These are phyloP conservation scores for Rhizophora mangle DNA, from an alignment of 345 rosid species.

Conservation along the genomic window DNA sequence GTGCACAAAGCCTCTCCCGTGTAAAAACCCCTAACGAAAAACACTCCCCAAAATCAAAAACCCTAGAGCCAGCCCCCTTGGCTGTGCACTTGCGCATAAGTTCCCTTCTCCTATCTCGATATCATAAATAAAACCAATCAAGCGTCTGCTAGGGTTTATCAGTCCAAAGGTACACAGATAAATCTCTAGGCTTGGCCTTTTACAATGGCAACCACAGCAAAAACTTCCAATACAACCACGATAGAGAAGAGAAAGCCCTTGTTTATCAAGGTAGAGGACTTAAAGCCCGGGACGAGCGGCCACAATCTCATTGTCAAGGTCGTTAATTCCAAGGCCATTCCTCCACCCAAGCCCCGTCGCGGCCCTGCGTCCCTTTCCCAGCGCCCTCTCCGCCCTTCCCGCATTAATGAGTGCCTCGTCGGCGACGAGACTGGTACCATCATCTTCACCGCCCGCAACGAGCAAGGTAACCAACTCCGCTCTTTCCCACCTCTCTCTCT, in stretches of 20 bases:
- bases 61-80: slow-evolving; percentile 6
- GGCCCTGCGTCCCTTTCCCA: slow-evolving; percentile 39
- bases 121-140: background rate
- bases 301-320: slow-evolving; percentile 57
- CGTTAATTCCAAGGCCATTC: slow-evolving; percentile 35
- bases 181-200: background rate
- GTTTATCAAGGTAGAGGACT: slow-evolving; percentile 49
- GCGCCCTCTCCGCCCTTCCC: slow-evolving; percentile 47
- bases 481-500: background rate
- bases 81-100: too few species aligned
- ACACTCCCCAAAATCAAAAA: slow-evolving; percentile 8
- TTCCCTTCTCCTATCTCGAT: background rate
- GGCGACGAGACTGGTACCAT: slow-evolving; percentile 76
- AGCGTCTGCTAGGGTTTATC: background rate
- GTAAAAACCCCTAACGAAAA: too few species aligned
- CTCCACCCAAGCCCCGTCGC: slow-evolving; percentile 46
- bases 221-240: slow-evolving; percentile 17
- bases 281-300: slow-evolving; percentile 55
- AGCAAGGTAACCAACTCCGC: slow-evolving; percentile 49
- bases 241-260: slow-evolving; percentile 52
- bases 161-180: too few species aligned
- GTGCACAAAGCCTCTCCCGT: too few species aligned
- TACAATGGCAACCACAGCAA: slow-evolving; percentile 10
- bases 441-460: slow-evolving; percentile 87
- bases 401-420: slow-evolving; percentile 73